A percentile compares a stretch with the other conserved stretches of the same genome.
Evolutionary conservation across 169 alveolate species (phyloP).

Genomic region (Plasmodium inui): DNA sequence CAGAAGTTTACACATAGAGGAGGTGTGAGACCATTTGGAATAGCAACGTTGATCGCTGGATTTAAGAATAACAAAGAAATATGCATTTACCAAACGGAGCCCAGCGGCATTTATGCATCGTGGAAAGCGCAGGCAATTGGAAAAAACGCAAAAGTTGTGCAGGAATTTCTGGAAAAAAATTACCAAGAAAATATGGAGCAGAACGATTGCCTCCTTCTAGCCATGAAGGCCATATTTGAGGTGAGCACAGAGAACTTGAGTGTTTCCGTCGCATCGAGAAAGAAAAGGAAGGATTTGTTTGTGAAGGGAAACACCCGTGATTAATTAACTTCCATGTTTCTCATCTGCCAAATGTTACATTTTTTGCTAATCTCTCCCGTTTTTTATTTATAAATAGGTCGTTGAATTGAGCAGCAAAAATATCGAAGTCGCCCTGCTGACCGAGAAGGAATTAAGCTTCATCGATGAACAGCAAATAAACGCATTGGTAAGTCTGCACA

Average conservation of each 20-base stretch:
- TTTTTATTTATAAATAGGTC: slow-evolving; percentile 66
- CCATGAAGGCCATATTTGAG: slow-evolving; percentile 95
- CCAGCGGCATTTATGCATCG: slow-evolving; percentile 97
- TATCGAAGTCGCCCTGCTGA: slow-evolving; percentile 89
- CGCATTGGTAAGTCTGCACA: slow-evolving; percentile 56
- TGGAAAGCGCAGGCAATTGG: slow-evolving; percentile 99
- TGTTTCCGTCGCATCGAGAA: neutral
- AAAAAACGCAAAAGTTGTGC: slow-evolving; percentile 95
- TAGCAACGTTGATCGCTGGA: slow-evolving; percentile 96
- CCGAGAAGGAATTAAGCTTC: slow-evolving; percentile 81
- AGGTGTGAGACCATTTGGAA: slow-evolving; percentile 99
- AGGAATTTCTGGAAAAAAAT: slow-evolving; percentile 95
- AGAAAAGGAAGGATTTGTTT: neutral
- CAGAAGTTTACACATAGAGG: slow-evolving; percentile 97
- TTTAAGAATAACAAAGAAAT: slow-evolving; percentile 91
- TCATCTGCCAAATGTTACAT: neutral
- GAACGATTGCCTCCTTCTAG: slow-evolving; percentile 92
- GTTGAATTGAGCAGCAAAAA: slow-evolving; percentile 90
- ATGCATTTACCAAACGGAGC: slow-evolving; percentile 97
- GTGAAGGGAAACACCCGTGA: neutral
- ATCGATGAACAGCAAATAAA: slow-evolving; percentile 80
- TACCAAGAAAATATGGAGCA: slow-evolving; percentile 91
- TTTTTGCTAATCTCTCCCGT: neutral
- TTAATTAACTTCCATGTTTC: neutral
- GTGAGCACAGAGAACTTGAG: slow-evolving; percentile 73